Base-by-base conservation (phyloP, 1,139 yeast species). In the Candida tropicalis region DNA sequence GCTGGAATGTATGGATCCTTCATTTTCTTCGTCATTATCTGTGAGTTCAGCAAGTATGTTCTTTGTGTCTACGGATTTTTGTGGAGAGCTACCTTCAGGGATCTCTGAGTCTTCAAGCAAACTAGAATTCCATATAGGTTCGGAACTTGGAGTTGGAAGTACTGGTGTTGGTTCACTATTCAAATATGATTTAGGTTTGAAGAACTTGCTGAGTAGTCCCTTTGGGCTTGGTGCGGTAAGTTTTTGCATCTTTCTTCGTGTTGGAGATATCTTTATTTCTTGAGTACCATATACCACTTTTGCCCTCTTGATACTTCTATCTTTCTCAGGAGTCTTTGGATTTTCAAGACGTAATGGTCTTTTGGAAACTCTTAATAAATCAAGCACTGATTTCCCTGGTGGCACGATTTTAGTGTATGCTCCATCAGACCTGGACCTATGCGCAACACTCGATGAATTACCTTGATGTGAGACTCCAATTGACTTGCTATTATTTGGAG, bases 91-190 rank as follows among this genome's bases (percentile, higher is more conserved):
- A 31, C 56, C 54, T 29, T 69, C 75, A 0, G 72, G 61, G 9
- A 70, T 56, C 41, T 68, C 73, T 2, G 73, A 67, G 37, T 68
- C 72, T 2, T 68, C 71, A 4, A 63, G 44, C 24, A 61, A 51
- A 45, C 68, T 66, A 5, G 58, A 50, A 33, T 57, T 55, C 35
- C 45, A 43, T 11, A 10, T 10, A n/a, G 35, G 35, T 31, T 17
- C 35, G 7, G 35, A 31, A 31, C 16, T 10, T 5, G 35, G 25
- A 11, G 35, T 31, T 11, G 35, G 35, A 18, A 31, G 35, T 10
- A 18, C 4, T 5, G 24, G 11, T n/a, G 10, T 10, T 10, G 35
- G 3, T 31, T 31, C 18, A 17, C 3, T 27, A 12, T 27, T 15
- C 12, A 27, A 27, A 12, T 12, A 13, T 15, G 35, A 24, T 10